These are phyloP conservation scores for Solanum verrucosum DNA, from an alignment of 257 asterid species.

Conservation along the genomic window DNA sequence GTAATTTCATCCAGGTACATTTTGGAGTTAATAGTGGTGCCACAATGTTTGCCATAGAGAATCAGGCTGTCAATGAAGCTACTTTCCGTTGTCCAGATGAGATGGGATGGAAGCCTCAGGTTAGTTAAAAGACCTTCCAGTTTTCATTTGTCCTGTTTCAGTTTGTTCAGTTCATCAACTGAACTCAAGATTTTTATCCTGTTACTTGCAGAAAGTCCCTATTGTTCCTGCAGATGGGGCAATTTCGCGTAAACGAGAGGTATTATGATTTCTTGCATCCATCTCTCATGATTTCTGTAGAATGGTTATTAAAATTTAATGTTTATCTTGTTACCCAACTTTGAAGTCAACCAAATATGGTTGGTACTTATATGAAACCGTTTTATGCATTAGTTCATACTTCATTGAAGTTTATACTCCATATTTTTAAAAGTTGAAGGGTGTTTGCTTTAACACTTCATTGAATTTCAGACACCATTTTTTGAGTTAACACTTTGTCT, in stretches of 20 bases:
- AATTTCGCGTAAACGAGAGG: conserved; percentile 48
- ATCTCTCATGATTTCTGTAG: not conserved
- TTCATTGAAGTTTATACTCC: not conserved
- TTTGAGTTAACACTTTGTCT: not conserved
- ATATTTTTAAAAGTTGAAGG: not conserved
- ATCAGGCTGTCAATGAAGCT: conserved; percentile 90
- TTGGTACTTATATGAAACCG: not conserved
- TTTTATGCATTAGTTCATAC: not conserved
- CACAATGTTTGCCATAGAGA: conserved; percentile 84
- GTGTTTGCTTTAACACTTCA: not conserved
- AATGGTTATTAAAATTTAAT: not conserved
- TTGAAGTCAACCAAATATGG: not conserved
- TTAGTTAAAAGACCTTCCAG: not conserved
- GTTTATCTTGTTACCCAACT: not conserved
- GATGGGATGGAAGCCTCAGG: conserved; percentile 99
- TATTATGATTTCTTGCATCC: conserved; percentile 7
- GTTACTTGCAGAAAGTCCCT: conserved; percentile 53
- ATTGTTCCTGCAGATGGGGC: conserved; percentile 42
- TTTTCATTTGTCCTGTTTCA: not conserved
- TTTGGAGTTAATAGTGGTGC: conserved; percentile 99
- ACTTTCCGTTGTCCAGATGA: conserved; percentile 98
- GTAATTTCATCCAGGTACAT: conserved; percentile 50
- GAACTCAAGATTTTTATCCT: not conserved
- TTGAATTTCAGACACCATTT: not conserved
- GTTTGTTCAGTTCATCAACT: not conserved